Conservation (phyloP, 495 filamentous ascomycete species). For the Aspergillus ellipticus region DNA sequence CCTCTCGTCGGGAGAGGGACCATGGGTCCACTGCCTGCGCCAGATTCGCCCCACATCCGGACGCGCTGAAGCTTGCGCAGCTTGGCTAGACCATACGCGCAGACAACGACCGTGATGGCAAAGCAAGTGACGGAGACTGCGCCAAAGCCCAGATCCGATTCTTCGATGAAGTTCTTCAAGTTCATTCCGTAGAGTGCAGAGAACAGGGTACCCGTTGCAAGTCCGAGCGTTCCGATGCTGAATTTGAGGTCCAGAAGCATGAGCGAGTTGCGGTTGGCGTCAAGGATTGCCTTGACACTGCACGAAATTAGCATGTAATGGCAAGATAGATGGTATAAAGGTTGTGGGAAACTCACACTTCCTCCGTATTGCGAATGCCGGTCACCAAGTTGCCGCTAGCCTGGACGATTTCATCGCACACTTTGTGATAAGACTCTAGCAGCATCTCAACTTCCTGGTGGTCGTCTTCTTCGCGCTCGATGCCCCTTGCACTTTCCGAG, state of each 20-base stretch:
- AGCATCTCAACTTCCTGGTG: slow-evolving; percentile 97
- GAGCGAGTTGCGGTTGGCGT: slow-evolving; percentile 94
- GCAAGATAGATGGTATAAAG: neutral
- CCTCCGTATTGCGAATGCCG: slow-evolving; percentile 96
- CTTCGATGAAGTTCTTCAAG: slow-evolving; percentile 96
- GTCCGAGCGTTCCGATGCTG: slow-evolving; percentile 86
- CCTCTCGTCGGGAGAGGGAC: slow-evolving; percentile 27
- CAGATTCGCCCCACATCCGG: slow-evolving; percentile 70
- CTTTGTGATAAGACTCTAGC: slow-evolving; percentile 94
- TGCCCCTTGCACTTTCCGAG: slow-evolving; percentile 74
- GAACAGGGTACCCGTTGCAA: slow-evolving; percentile 89
- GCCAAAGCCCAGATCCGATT: slow-evolving; percentile 84
- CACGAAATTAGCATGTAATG: slow-evolving; percentile 5
- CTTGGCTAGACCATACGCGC: slow-evolving; percentile 73
- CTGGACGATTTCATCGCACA: slow-evolving; percentile 97
- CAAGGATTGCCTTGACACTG: slow-evolving; percentile 93
- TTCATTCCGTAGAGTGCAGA: slow-evolving; percentile 99
- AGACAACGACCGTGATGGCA: slow-evolving; percentile 70
- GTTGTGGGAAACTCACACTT: slow-evolving; percentile 65
- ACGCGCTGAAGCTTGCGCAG: slow-evolving; percentile 84
- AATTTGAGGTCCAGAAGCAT: slow-evolving; percentile 98
- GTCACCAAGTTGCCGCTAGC: slow-evolving; percentile 87
- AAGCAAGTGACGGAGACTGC: slow-evolving; percentile 67
- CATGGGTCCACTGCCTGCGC: slow-evolving; percentile 33
- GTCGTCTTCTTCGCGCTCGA: slow-evolving; percentile 73